Evolutionary conservation across 1,284 basidiomycete species (phyloP).

Genomic region (Trichosporon ovoides): DNA sequence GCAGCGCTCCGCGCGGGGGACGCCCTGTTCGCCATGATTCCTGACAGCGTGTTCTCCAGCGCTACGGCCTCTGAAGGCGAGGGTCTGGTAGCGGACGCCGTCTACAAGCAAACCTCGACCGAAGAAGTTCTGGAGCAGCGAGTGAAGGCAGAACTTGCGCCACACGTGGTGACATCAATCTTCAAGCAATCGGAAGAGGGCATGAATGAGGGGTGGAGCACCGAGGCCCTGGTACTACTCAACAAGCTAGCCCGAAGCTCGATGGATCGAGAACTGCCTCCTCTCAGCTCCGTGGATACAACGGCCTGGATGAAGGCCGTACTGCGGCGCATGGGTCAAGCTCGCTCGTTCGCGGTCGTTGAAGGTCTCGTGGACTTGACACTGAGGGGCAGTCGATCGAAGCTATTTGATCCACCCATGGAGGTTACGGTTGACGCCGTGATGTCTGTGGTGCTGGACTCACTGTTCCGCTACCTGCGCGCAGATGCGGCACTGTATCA

Average conservation of each 20-base stretch:
- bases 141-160: conserved; percentile 15
- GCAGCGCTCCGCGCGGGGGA: conserved; percentile 10
- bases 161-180: conserved; percentile 20
- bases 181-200: conserved; percentile 20
- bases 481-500: conserved; percentile 68
- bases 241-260: conserved; percentile 20
- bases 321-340: conserved; percentile 47
- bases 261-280: conserved; percentile 29
- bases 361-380: conserved; percentile 59
- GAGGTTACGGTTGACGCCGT: conserved; percentile 23
- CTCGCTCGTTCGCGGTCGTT: conserved; percentile 62
- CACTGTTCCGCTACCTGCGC: conserved; percentile 69
- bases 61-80: not conserved
- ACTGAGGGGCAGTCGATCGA: conserved; percentile 50
- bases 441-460: conserved; percentile 32
- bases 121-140: conserved; percentile 7
- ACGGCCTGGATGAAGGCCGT: conserved; percentile 40
- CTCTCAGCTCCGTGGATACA: conserved; percentile 23
- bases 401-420: conserved; percentile 23
- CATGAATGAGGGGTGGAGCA: conserved; percentile 4
- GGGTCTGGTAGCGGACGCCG: not conserved
- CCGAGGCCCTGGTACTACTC: conserved; percentile 12
- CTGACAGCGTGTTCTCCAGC: conserved; percentile 10
- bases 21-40: conserved; percentile 9
- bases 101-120: conserved; percentile 6